Evolutionary conservation across 495 filamentous ascomycete genomes (phyloP).

Genomic region (Xylaria nigripes): DNA sequence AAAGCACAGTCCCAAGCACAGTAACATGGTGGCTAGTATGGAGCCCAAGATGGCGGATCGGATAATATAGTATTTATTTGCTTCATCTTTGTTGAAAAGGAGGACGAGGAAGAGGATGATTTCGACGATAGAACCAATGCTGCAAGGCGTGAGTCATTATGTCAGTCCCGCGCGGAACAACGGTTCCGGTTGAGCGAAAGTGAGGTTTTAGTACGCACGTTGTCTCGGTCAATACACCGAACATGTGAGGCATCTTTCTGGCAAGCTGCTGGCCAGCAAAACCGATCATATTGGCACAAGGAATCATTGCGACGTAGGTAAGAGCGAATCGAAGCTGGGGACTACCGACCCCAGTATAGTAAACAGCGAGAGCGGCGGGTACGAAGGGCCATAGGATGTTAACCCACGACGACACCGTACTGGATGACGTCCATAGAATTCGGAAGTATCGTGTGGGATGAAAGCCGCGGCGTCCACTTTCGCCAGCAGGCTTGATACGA

Average conservation of each 20-base stretch:
- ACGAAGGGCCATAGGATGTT: conserved; percentile 51
- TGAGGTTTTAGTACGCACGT: conserved; percentile 31
- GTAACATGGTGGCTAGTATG: conserved; percentile 67
- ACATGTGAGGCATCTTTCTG: conserved; percentile 67
- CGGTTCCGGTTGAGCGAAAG: neutral
- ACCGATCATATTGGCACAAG: conserved; percentile 77
- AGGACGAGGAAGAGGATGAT: conserved; percentile 77
- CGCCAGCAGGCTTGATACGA: conserved; percentile 28
- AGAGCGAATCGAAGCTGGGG: conserved; percentile 35
- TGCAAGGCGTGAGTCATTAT: neutral
- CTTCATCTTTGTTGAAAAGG: conserved; percentile 19
- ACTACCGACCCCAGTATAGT: conserved; percentile 46
- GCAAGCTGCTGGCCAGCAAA: conserved; percentile 79
- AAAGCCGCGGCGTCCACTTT: conserved; percentile 38
- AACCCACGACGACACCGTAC: conserved; percentile 31
- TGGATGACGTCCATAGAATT: conserved; percentile 37
- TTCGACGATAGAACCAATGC: conserved; percentile 67
- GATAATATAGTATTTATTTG: conserved; percentile 60
- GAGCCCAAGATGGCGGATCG: conserved; percentile 76
- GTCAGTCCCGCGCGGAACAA: neutral
- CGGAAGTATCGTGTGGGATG: conserved; percentile 34
- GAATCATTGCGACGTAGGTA: conserved; percentile 62
- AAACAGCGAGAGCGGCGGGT: conserved; percentile 43
- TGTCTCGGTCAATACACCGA: conserved; percentile 70
- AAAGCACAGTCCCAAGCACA: conserved; percentile 73